phyloP scores from a whole-genome alignment of 164 flowering plant genomes.

The Houttuynia cordata region DNA sequence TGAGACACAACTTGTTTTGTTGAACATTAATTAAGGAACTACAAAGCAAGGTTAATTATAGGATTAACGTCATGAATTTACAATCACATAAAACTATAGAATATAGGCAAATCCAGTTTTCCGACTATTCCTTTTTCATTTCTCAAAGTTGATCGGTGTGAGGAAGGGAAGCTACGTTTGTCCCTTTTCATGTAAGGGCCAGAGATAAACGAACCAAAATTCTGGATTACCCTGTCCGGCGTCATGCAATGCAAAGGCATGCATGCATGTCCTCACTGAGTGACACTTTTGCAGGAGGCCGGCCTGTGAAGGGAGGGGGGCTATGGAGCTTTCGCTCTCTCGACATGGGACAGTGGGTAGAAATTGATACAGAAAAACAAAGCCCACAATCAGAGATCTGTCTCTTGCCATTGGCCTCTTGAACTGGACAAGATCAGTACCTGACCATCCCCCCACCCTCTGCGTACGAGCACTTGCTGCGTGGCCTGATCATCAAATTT shows the following conservation, averaged over 20 bases:
- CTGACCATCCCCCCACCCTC: background rate
- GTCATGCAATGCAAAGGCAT: background rate
- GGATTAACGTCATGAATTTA: no score
- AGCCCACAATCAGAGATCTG: background rate
- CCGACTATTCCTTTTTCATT: background rate
- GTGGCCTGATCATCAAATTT: background rate
- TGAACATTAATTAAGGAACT: no score
- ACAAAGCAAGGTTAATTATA: background rate
- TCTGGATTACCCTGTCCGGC: background rate
- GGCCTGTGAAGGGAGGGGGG: no score
- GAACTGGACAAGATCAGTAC: background rate
- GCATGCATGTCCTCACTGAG: background rate
- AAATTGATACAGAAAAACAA: background rate
- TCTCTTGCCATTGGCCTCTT: background rate
- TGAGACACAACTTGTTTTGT: no score
- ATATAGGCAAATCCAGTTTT: no score
- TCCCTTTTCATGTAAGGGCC: background rate
- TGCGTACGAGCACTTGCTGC: background rate
- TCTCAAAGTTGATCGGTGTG: no score
- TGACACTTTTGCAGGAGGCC: no score
- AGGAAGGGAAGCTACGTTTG: background rate
- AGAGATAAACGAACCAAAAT: background rate
- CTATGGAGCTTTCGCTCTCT: no score
- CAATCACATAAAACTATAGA: background rate
- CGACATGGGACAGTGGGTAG: background rate